Evolutionary conservation across 768 basidiomycete species (phyloP).

Genomic region (Boletellus ananas): DNA sequence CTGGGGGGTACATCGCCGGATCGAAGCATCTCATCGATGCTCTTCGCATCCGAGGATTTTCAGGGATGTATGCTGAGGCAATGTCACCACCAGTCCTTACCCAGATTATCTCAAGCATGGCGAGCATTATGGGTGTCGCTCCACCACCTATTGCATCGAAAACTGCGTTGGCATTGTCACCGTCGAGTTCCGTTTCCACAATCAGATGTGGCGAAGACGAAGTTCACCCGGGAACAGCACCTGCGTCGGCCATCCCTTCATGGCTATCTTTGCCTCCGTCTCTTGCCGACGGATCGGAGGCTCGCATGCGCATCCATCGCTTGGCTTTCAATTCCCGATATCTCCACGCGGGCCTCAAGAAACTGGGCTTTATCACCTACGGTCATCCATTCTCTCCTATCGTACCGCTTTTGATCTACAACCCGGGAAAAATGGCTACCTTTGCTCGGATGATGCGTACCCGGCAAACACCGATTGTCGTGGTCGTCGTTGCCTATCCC

Average conservation of each 20-base stretch:
- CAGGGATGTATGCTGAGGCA: constrained; percentile 82
- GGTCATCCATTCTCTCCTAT: constrained; percentile 90
- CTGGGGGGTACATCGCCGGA: constrained; percentile 93
- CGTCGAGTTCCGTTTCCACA: constrained; percentile 28
- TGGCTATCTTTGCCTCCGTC: constrained; percentile 76
- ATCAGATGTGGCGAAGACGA: constrained; percentile 39
- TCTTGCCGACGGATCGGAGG: constrained; percentile 82
- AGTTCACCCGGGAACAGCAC: constrained; percentile 65
- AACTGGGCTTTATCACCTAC: constrained; percentile 96
- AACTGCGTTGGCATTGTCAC: constrained; percentile 23
- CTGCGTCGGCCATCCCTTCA: constrained; percentile 57
- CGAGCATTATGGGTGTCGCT: constrained; percentile 89
- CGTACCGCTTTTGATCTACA: constrained; percentile 87
- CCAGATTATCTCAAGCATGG: constrained; percentile 90
- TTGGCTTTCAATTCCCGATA: constrained; percentile 96
- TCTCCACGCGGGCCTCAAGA: constrained; percentile 78
- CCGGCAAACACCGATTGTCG: constrained; percentile 74
- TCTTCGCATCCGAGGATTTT: constrained; percentile 76
- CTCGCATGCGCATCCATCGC: constrained; percentile 73
- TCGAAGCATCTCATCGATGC: constrained; percentile 75
- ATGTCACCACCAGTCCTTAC: constrained; percentile 89
- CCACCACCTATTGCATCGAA: constrained; percentile 33
- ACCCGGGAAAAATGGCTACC: constrained; percentile 89
- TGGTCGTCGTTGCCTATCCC: constrained; percentile 88
- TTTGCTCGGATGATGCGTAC: constrained; percentile 86